Evolutionary conservation across 306 rosid genomes (phyloP), one percentile per base, ranked within the genome.

Genomic region (Gleditsia sinensis): DNA sequence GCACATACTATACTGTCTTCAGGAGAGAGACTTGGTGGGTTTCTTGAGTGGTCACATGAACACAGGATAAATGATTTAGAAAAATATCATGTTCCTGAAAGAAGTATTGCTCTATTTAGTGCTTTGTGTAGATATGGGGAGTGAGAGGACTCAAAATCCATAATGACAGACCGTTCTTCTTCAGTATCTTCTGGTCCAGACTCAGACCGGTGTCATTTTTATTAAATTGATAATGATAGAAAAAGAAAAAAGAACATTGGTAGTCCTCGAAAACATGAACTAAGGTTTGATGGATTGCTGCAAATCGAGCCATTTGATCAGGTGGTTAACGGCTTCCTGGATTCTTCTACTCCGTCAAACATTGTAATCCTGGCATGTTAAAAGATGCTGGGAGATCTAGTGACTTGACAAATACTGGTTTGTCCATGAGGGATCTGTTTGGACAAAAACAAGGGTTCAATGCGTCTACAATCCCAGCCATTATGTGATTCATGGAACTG

Each of bases 101-200:
- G 89, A 84, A 82, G 96, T 61, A 46, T 93, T 67, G 61, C 81
- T 59, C 91, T 93, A 60, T 85, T 93, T 49, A 80, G 86, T 80
- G 85, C 75, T 82, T 74, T 88, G 80, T 91, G 97, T 87, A 87
- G 72, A 74, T 91, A 83, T 72, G 97, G 98, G 54, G 98, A 87
- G 75, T 82, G 75, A 63, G 98, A 89, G 78, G 98, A 86, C 75
- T 91, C 98, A 33, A 91, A 84, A 82, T 93, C 98, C 36, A 84
- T 89, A 82, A 86, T 91, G 96, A 93, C 98, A 50, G 92, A 93
- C 77, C 84, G 90, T 84, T 90, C 90, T 75, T 90, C 98, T 74
- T 93, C 98, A 16, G 93, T 87, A 67, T 93, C 98, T 76, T 91
- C 98, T 57, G 93, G 96, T 69, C 82, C 86, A 46, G 89, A 89